Percentiles rank a stretch among this genome's conserved stretches.
phyloP scores from a whole-genome alignment of 768 basidiomycete genomes.

The Tricholoma furcatifolium region DNA sequence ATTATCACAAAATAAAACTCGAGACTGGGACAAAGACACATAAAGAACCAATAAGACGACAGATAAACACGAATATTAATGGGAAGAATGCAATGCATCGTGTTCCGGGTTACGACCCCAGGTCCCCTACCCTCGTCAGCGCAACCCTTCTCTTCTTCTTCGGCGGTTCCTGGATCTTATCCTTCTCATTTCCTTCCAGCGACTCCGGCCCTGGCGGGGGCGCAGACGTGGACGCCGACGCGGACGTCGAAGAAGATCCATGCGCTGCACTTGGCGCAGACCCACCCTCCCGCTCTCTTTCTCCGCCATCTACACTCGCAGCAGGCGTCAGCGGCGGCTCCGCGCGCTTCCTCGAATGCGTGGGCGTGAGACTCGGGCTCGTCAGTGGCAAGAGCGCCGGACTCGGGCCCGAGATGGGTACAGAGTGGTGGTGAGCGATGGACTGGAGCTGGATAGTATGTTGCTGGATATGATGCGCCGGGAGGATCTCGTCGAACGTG shows the following conservation, averaged over 20 bases:
- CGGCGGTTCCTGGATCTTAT: conserved; percentile 51
- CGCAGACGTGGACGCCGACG: conserved; percentile 14
- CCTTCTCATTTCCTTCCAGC: conserved; percentile 23
- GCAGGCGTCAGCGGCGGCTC: conserved; percentile 50
- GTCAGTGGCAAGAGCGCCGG: conserved; percentile 25
- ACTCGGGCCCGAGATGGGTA: conserved; percentile 49
- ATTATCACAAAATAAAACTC: background rate
- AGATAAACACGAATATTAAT: background rate
- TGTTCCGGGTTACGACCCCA: conserved; percentile 28
- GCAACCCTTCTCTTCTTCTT: conserved; percentile 88
- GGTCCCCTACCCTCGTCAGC: conserved; percentile 66
- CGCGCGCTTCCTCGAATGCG: conserved; percentile 36
- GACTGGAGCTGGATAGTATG: conserved; percentile 87
- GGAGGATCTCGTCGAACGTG: conserved; percentile 91
- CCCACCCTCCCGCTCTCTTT: conserved; percentile 17
- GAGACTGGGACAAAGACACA: background rate
- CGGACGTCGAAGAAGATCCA: background rate
- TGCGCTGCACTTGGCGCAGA: background rate
- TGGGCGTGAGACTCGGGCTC: conserved; percentile 25
- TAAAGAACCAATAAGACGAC: background rate
- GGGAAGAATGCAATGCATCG: background rate
- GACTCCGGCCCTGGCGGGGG: conserved; percentile 9
- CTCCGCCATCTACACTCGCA: conserved; percentile 46
- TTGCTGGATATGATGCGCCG: conserved; percentile 87
- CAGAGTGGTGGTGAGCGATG: conserved; percentile 82